Conservation (phyloP, 2,329 filamentous ascomycete genomes). For the Macrophomina phaseolina region DNA sequence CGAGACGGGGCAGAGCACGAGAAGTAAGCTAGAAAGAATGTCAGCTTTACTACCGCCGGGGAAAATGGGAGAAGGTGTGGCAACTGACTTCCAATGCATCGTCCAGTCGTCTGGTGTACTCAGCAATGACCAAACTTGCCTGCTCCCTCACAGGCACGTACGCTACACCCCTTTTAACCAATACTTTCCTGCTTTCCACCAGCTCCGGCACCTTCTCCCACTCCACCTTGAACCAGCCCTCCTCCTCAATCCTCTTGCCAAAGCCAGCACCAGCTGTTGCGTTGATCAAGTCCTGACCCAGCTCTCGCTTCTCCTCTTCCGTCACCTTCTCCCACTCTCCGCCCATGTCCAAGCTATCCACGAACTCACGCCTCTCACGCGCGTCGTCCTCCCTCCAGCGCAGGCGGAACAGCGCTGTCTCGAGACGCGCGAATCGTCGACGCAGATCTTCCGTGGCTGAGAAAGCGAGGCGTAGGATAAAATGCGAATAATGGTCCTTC, state of each 20-base stretch:
- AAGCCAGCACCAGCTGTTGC: slow-evolving; percentile 48
- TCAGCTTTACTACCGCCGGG: slow-evolving; percentile 25
- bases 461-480: slow-evolving; percentile 93
- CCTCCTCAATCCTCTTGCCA: slow-evolving; percentile 67
- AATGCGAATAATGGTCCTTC: slow-evolving; percentile 97
- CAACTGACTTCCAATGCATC: slow-evolving; percentile 75
- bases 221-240: slow-evolving; percentile 94
- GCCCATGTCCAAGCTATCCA: slow-evolving; percentile 71
- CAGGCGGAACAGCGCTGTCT: slow-evolving; percentile 87
- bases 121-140: slow-evolving; percentile 83
- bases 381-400: slow-evolving; percentile 78
- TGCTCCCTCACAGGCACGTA: slow-evolving; percentile 90
- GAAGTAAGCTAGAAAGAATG: slow-evolving; percentile 70
- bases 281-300: slow-evolving; percentile 67
- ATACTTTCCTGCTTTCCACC: slow-evolving; percentile 78
- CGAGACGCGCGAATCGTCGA: slow-evolving; percentile 81
- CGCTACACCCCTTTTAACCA: slow-evolving; percentile 80
- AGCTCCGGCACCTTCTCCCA: slow-evolving; percentile 93
- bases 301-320: slow-evolving; percentile 77
- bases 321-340: slow-evolving; percentile 79
- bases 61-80: background rate
- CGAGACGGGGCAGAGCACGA: slow-evolving; percentile 86
- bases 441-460: slow-evolving; percentile 89
- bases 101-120: slow-evolving; percentile 82
- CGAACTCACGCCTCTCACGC: slow-evolving; percentile 75